Evolutionary conservation across 2,329 filamentous ascomycete genomes (phyloP), one percentile per base, ranked within the genome.

Genomic region (Bipolaris victoriae): DNA sequence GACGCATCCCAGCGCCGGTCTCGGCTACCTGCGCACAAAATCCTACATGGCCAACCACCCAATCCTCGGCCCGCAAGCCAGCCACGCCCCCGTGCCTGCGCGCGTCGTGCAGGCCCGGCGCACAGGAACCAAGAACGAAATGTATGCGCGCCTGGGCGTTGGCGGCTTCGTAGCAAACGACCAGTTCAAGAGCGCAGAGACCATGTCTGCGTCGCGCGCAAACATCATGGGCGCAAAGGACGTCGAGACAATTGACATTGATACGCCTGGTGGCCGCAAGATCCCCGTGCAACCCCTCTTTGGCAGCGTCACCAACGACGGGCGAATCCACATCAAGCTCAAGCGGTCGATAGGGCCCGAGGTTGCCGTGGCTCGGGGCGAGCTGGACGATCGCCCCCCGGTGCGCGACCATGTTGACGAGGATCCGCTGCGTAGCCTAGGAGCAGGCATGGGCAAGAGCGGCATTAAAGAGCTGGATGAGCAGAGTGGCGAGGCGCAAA

Each of bases 1-100:
- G 56, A 89, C 87, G 7, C 87, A 90, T 72, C 87, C 87, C 2
- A 87, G 84, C 3, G 87, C 84, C 4, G 87, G 87, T 61, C 77
- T 90, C 5, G 83, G 84, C 13, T 89, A 90, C 69, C 76, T 84
- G 3, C 82, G 84, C 47, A 84, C 83, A 11, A 79, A 81, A 52
- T 78, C 83, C 20, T 78, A 83, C 66, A 75, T 86, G 43, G 77
- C 81, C 64, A 89, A 88, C 67, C 85, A 88, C 68, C 84, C 86
- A 2, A 70, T 82, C 29, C 83, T 83, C 63, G 87, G 87, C 3
- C 87, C 87, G 9, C 86, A 87, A 66, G 74, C 74, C 2, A 67
- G 76, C 26, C 78, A 78, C 22, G 68, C 80, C 4, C 86, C 86
- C 0, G 78, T 88, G 3, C 73, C 83, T 58, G 84, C 85, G 4